Base-by-base conservation (phyloP, 192 early-diverging fungal species). In the Pecoramyces ruminantium region DNA sequence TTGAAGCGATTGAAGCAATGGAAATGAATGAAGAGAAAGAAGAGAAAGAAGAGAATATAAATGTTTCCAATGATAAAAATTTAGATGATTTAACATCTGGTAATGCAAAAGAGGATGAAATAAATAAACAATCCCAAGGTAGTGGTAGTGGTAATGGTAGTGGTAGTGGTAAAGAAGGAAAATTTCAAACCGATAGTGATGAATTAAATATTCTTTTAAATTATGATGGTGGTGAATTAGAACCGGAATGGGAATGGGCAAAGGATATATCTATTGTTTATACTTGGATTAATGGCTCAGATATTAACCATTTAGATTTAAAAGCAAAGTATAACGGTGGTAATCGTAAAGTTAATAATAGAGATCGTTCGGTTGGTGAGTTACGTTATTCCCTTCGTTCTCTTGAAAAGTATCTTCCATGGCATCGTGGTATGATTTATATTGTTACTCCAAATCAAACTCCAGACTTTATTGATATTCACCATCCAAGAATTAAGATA, bases 81-180 rank as follows among this genome's bases (percentile, higher is more conserved):
- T 16, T n/a, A 4, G 11, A 11, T 18, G 51, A n/a, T n/a, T 6
- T 13, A 13, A 39, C 38, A 14, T 15, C 13, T 14, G 38, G n/a
- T 67, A 67, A 67, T 67, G 51, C 18, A 4, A 67, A 67, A n/a
- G 25, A 67, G 25, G 51, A n/a, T 6, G n/a, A n/a, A n/a, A n/a
- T n/a, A n/a, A n/a, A n/a, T n/a, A n/a, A n/a, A 4, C 1, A 17
- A 25, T 0, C 17, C 1, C 1, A 1, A 2, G 18, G 3, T 17
- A 6, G 13, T 1, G 18, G 21, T 51, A 6, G 2, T 2, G 18
- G 4, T 51, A 21, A 51, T 25, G 42, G 21, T 17, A 51, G 2
- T 17, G 18, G 21, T 1, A 51, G 3, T 17, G 42, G 16, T 1
- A 6, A 4, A 8, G 16, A 21, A 11, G 11, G 11, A 34, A 34